A percentile compares a stretch with the other conserved stretches of the same genome.
Conservation (phyloP, 192 early-diverging fungal species). For the Podila verticillata region DNA sequence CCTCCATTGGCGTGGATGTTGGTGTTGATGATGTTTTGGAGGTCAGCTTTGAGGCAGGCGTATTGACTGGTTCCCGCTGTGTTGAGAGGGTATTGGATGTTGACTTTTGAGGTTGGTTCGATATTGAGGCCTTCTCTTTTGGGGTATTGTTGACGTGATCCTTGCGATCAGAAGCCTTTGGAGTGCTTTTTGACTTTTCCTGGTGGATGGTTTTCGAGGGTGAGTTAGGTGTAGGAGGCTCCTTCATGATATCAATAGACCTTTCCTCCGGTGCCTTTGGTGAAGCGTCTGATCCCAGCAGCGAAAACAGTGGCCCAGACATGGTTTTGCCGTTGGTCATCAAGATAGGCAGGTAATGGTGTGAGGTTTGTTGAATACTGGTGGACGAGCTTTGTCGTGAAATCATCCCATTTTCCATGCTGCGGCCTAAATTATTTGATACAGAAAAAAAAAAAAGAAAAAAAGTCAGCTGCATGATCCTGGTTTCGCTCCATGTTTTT, state of each 20-base stretch:
- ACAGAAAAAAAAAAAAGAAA: neutral
- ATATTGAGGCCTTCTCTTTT: neutral
- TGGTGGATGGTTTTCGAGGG: neutral
- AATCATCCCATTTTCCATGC: constrained; percentile 44
- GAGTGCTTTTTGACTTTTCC: neutral
- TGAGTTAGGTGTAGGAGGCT: neutral
- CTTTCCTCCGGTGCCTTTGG: neutral
- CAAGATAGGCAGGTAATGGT: constrained; percentile 36
- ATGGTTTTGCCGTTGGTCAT: constrained; percentile 39
- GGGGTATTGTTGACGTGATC: neutral
- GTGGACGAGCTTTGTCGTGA: constrained; percentile 26
- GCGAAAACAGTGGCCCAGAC: constrained; percentile 30
- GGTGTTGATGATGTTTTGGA: neutral
- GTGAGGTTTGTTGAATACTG: constrained; percentile 29
- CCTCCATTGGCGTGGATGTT: neutral
- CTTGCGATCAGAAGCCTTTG: neutral
- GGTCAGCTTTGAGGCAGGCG: neutral
- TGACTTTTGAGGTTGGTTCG: neutral
- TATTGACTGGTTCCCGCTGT: neutral
- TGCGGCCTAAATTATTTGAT: constrained; percentile 1
- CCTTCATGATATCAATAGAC: neutral
- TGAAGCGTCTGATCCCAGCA: constrained; percentile 13
- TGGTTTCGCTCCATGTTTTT: no score
- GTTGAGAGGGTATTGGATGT: neutral
- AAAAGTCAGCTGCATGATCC: neutral